Percentiles rank a stretch among this genome's conserved stretches.
These are phyloP conservation scores for Tulasnella sp. DNA, from an alignment of 768 basidiomycete species.

Conservation along the genomic window DNA sequence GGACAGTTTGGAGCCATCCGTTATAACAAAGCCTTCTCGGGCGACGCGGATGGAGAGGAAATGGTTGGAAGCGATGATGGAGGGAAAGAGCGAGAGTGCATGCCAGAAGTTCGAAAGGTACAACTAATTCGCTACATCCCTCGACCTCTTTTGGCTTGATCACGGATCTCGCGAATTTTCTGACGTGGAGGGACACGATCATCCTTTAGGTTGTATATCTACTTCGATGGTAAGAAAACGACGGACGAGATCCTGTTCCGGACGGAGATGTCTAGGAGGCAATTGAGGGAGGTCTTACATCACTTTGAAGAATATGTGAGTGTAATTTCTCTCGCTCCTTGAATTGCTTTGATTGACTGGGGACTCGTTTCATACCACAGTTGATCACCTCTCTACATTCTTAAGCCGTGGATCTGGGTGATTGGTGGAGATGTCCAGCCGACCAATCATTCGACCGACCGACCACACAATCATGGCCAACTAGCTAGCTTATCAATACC, in stretches of 20 bases:
- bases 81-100: slow-evolving; percentile 59
- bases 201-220: slow-evolving; percentile 65
- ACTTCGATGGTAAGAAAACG: slow-evolving; percentile 84
- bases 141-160: too few relatives aligned
- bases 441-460: too few relatives aligned
- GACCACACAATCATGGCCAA: too few relatives aligned
- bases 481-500: too few relatives aligned
- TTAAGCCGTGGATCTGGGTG: too few relatives aligned
- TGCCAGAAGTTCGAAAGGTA: slow-evolving; percentile 70
- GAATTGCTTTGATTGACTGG: too few relatives aligned
- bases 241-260: slow-evolving; percentile 90
- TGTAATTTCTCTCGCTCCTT: neutral
- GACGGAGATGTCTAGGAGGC: slow-evolving; percentile 73
- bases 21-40: slow-evolving; percentile 73
- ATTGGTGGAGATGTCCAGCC: too few relatives aligned
- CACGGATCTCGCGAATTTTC: too few relatives aligned
- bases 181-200: neutral
- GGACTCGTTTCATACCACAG: too few relatives aligned
- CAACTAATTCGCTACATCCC: too few relatives aligned
- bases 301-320: slow-evolving; percentile 83
- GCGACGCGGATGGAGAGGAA: slow-evolving; percentile 68
- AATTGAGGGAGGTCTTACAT: slow-evolving; percentile 71
- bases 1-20: slow-evolving; percentile 39
- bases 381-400: too few relatives aligned
- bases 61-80: slow-evolving; percentile 88